Evolutionary conservation across 805 yeast species (phyloP).

Genomic region (Metschnikowia continentalis): DNA sequence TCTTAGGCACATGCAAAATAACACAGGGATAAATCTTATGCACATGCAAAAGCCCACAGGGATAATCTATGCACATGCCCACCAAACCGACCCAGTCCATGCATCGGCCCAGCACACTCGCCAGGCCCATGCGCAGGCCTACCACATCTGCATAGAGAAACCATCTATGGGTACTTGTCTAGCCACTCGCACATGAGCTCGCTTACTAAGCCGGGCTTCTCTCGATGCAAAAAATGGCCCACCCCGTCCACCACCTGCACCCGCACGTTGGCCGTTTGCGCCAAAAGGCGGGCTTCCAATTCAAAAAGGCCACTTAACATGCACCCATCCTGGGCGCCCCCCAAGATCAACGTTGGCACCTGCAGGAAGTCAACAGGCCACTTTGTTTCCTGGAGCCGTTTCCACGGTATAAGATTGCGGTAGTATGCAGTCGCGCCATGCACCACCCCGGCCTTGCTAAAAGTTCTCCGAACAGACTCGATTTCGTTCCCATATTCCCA

Average conservation of each 20-base stretch:
- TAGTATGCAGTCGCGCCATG: constrained; percentile 39
- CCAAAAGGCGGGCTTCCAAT: constrained; percentile 21
- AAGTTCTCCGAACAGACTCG: constrained; percentile 25
- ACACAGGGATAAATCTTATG: too few species aligned
- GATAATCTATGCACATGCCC: too few species aligned
- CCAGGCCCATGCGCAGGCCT: neutral
- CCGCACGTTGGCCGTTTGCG: constrained; percentile 17
- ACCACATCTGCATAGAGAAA: too few species aligned
- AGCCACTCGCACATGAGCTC: constrained; percentile 28
- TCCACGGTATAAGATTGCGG: constrained; percentile 21
- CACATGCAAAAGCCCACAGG: too few species aligned
- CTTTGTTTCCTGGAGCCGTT: constrained; percentile 14
- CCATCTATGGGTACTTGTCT: constrained; percentile 7
- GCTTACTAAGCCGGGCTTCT: constrained; percentile 30
- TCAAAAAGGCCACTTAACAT: constrained; percentile 28
- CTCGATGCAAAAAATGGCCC: constrained; percentile 41
- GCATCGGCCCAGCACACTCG: too few species aligned
- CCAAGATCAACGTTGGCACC: constrained; percentile 35
- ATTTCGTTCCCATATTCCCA: constrained; percentile 31
- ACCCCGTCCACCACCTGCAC: constrained; percentile 24
- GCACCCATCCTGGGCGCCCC: constrained; percentile 40
- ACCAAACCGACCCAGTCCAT: too few species aligned
- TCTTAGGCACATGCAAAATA: too few species aligned
- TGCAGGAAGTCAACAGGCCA: constrained; percentile 30
- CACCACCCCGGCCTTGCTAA: constrained; percentile 24